Evolutionary conservation across 2,329 filamentous ascomycete species (phyloP).

Genomic region (Aureobasidium lini): DNA sequence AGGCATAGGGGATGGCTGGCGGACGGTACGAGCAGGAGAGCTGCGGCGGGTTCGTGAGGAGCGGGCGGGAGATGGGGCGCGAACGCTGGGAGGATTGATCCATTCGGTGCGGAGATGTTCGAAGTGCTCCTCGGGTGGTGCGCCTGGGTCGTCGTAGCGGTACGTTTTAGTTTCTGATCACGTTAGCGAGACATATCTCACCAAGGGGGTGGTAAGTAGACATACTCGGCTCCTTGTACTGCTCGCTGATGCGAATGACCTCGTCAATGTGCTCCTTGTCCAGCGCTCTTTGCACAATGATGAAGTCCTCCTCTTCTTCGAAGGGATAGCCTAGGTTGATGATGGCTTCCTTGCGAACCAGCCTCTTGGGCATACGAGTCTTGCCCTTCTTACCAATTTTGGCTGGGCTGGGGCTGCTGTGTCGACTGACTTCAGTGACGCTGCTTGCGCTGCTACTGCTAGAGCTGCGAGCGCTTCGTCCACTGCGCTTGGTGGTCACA

Average conservation of each 20-base stretch:
- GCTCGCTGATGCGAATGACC: conserved; percentile 73
- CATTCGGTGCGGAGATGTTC: conserved; percentile 30
- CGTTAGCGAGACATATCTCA: conserved; percentile 15
- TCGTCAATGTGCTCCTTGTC: conserved; percentile 89
- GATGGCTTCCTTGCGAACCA: conserved; percentile 74
- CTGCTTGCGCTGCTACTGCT: conserved; percentile 29
- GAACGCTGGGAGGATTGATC: conserved; percentile 32
- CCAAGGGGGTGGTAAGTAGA: neutral
- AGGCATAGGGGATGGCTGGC: conserved; percentile 16
- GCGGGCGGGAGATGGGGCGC: conserved; percentile 18
- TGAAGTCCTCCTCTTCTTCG: conserved; percentile 73
- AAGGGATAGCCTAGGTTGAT: conserved; percentile 81
- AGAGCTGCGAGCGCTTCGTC: conserved; percentile 17
- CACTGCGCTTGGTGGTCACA: conserved; percentile 14
- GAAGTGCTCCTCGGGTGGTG: conserved; percentile 24
- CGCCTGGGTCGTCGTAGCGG: conserved; percentile 26
- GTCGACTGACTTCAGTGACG: conserved; percentile 27
- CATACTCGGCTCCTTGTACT: conserved; percentile 50
- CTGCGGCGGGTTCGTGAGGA: conserved; percentile 23
- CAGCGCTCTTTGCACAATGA: conserved; percentile 76
- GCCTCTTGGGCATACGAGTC: conserved; percentile 73
- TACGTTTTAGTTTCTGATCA: conserved; percentile 28
- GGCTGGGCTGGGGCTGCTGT: conserved; percentile 25
- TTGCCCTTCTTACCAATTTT: conserved; percentile 60
- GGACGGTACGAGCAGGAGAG: conserved; percentile 19